Evolutionary conservation across 2,329 filamentous ascomycete species (phyloP), one percentile per base, ranked within the genome.

Genomic region (Kalmusia sp.): DNA sequence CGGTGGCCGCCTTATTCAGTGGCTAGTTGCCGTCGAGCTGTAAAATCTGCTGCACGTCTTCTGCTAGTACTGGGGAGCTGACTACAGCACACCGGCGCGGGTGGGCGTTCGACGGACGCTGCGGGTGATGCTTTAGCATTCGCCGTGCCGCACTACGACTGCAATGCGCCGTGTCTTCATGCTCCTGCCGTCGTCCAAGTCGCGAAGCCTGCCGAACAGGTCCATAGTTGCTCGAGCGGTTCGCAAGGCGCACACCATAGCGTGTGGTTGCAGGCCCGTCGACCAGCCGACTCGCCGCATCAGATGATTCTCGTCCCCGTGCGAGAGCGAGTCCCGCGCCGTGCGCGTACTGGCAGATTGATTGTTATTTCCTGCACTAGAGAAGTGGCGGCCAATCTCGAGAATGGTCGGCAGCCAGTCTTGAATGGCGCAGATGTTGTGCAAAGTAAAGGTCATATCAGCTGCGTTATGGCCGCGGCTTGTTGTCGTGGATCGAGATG

Each of bases 231-330:
- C 38, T 43, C 19, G 27, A 33, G 25, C 46, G 30, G 34, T 37
- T n/a, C 22, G 43, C 41, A 37, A 38, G 21, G 9, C 52, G 41
- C 38, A 47, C 37, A 37, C 53, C 44, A 52, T 21, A 12, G n/a
- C 30, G n/a, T 27, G 31, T 48, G 15, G 14, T n/a, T 47, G 48
- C 44, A 38, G n/a, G 43, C 30, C 48, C 28, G 49, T 64, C 63
- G 62, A 69, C 63, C 65, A 61, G 43, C 65, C 62, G 66, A 64
- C 67, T 64, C 57, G 53, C 49, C 59, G 61, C 63, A 59, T 49
- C 47, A 65, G 58, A 52, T 58, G 53, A 17, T 44, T 27, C 27
- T 55, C 43, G 34, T 38, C 31, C 43, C 45, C n/a, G n/a, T n/a
- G 15, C 15, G 41, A 56, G 51, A 49, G 57, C 56, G 52, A 58